A percentile compares a stretch with the other conserved stretches of the same genome.
Evolutionary conservation across 768 basidiomycete species (phyloP).

Genomic region (button mushroom (Agaricus bisporus)): DNA sequence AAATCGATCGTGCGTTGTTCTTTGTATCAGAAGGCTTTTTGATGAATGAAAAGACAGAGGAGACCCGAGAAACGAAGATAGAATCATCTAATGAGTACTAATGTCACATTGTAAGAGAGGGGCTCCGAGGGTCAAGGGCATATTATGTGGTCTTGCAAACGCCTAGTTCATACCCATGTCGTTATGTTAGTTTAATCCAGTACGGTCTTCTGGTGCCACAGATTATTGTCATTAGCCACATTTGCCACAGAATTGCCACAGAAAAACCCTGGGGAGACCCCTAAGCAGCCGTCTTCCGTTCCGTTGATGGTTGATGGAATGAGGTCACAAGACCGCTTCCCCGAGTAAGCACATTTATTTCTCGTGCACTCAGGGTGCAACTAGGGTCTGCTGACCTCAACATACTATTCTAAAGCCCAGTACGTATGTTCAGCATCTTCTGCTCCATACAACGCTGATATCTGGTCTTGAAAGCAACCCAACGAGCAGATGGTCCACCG

Average conservation of each 20-base stretch:
- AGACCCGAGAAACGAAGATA: not conserved
- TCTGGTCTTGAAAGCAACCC: not conserved
- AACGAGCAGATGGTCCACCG: slow-evolving; percentile 56
- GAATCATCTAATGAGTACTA: not conserved
- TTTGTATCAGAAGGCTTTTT: not conserved
- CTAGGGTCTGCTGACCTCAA: too few species aligned
- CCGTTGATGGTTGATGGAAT: too few species aligned
- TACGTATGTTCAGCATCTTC: not conserved
- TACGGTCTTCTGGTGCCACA: too few species aligned
- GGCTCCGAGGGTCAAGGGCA: too few species aligned
- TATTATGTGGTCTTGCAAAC: too few species aligned
- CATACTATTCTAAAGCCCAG: not conserved
- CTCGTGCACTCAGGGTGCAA: too few species aligned
- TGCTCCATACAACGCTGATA: not conserved
- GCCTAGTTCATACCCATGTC: too few species aligned
- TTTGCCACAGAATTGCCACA: too few species aligned
- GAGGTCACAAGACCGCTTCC: slow-evolving; percentile 2
- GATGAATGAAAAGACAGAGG: not conserved
- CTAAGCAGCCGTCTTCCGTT: too few species aligned
- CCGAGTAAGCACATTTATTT: not conserved
- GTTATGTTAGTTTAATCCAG: too few species aligned
- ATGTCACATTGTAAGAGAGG: not conserved
- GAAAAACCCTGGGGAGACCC: too few species aligned
- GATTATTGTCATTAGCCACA: too few species aligned
- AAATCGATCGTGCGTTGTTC: slow-evolving; percentile 44